A percentile compares a stretch with the other conserved stretches of the same genome.
Evolutionary conservation across 345 rosid species (phyloP).

Genomic region (Sisymbrium altissimum): DNA sequence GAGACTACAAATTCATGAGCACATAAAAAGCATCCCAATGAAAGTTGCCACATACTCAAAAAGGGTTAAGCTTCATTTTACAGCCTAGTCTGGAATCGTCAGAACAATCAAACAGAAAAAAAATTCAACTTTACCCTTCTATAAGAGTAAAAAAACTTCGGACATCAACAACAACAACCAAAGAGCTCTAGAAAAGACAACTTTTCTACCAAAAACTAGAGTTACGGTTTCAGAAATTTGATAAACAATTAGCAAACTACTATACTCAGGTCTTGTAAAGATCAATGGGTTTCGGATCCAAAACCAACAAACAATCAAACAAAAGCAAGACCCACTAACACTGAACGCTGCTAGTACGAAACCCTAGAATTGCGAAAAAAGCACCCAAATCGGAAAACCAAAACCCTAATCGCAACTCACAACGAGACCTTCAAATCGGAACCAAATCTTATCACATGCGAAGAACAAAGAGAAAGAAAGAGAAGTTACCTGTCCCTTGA

Average conservation of each 20-base stretch:
- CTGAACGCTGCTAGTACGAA: background rate
- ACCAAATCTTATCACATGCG: background rate
- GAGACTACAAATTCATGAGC: background rate
- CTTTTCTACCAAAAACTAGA: no score
- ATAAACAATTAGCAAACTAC: background rate
- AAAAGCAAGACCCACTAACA: background rate
- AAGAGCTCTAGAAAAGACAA: background rate
- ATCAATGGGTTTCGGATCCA: background rate
- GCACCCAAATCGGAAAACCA: background rate
- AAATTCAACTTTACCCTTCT: background rate
- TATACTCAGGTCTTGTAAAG: background rate
- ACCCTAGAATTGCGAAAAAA: constrained; percentile 1
- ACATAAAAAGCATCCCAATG: background rate
- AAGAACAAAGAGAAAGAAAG: background rate
- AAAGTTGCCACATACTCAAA: background rate
- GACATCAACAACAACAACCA: background rate
- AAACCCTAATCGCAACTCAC: background rate
- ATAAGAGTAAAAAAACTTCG: background rate
- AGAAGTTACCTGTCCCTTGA: constrained; percentile 73
- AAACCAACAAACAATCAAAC: background rate
- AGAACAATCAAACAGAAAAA: background rate
- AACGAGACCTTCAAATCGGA: background rate
- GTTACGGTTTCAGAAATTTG: background rate
- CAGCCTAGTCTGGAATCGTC: background rate
- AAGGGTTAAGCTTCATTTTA: background rate